Conservation (phyloP, 352 stramenopile species). For the Globisporangium megalacanthum region DNA sequence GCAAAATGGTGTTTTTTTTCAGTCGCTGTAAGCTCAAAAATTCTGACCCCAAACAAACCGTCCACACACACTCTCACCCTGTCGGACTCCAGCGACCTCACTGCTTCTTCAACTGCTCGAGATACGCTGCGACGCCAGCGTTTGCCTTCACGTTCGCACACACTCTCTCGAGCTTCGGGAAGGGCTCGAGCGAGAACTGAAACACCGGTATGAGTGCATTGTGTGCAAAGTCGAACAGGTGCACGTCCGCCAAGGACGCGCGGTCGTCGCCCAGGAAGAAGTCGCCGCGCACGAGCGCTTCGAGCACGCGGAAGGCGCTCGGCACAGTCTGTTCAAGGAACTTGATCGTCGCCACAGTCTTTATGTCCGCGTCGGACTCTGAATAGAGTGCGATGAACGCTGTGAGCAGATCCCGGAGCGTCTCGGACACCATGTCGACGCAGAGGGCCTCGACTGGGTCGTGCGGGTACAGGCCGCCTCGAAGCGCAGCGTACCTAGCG, state of each 20-base stretch:
- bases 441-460: conserved; percentile 9
- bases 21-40: no score
- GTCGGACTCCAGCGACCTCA: no score
- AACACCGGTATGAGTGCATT: conserved; percentile 1
- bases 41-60: no score
- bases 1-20: no score
- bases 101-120: conserved; percentile 1
- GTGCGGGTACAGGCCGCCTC: conserved; percentile 13
- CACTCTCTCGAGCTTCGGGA: conserved; percentile 13
- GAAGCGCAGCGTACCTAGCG: conserved; percentile 20
- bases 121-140: conserved; percentile 21
- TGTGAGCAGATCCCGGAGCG: conserved; percentile 7
- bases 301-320: conserved; percentile 11
- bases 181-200: neutral
- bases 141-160: conserved; percentile 17
- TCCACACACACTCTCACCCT: no score
- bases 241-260: conserved; percentile 31
- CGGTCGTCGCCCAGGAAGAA: conserved; percentile 41
- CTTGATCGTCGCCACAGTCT: no score
- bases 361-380: neutral
- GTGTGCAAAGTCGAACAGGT: conserved; percentile 33
- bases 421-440: conserved; percentile 15
- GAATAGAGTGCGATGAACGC: neutral
- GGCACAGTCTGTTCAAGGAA: no score
- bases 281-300: conserved; percentile 33